Evolutionary conservation across 2,329 filamentous ascomycete species (phyloP), one percentile per base, ranked within the genome.

Genomic region (Aspergillus tanneri): DNA sequence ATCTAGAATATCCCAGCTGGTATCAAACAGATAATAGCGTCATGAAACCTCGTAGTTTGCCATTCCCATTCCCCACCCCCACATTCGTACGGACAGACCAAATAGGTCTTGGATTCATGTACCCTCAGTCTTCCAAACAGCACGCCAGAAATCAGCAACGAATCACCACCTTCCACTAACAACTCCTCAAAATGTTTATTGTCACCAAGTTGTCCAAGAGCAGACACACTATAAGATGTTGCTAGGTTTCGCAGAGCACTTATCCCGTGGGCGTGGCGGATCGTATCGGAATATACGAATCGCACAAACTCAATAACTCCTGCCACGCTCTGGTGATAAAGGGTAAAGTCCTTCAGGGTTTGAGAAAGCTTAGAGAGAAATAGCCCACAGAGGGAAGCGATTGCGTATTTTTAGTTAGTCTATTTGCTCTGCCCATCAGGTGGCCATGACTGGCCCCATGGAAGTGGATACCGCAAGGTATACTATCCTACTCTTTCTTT

Each of bases 381-480:
- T 5, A 70, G 55, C 2, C 55, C 51, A 46, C 57, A 49, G n/a
- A 75, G 61, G 2, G 55, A 34, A 6, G 62, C 37, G 18, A 73
- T 69, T 24, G 62, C 57, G 52, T 72, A 72, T 42, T 62, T 69
- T n/a, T n/a, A n/a, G n/a, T n/a, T n/a, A n/a, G n/a, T n/a, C n/a
- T n/a, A n/a, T n/a, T n/a, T n/a, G n/a, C n/a, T n/a, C n/a, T n/a
- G n/a, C n/a, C n/a, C n/a, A n/a, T n/a, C n/a, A n/a, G n/a, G n/a
- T n/a, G n/a, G n/a, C n/a, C n/a, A n/a, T n/a, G n/a, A n/a, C n/a
- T n/a, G n/a, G n/a, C n/a, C n/a, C n/a, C n/a, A n/a, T n/a, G n/a
- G n/a, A n/a, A n/a, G n/a, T n/a, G n/a, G n/a, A n/a, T n/a, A n/a
- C n/a, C n/a, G n/a, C n/a, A n/a, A n/a, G n/a, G n/a, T n/a, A n/a